Conservation (phyloP, 805 yeast species). For the Kluyveromyces aestuarii region DNA sequence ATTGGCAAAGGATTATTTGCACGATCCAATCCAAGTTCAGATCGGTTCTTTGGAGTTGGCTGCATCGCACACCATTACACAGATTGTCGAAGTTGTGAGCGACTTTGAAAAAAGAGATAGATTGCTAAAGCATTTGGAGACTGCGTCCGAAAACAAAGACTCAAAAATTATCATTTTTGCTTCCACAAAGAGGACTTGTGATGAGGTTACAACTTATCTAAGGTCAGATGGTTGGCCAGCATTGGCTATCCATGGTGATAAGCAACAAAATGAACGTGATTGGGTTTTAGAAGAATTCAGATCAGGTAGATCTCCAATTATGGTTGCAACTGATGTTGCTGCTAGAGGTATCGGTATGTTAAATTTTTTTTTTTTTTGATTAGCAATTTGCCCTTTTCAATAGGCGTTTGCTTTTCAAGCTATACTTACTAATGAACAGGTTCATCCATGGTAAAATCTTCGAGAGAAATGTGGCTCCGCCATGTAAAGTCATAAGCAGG, state of each 20-base stretch:
- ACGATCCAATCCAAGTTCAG: constrained; percentile 92
- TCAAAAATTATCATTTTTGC: constrained; percentile 84
- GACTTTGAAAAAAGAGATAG: constrained; percentile 94
- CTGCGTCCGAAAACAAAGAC: constrained; percentile 59
- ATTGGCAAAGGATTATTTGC: constrained; percentile 82
- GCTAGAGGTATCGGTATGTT: constrained; percentile 99
- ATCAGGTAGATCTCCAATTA: constrained; percentile 85
- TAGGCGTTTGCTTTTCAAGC: not conserved
- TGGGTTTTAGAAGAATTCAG: constrained; percentile 95
- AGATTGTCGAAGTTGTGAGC: constrained; percentile 81
- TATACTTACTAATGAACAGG: not conserved
- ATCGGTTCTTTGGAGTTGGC: constrained; percentile 92
- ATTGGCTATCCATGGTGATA: constrained; percentile 97
- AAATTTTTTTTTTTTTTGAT: constrained; percentile 11
- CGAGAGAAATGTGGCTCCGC: not conserved
- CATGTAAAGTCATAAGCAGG: not conserved
- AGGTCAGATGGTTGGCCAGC: constrained; percentile 99
- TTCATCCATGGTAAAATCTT: not conserved
- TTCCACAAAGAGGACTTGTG: constrained; percentile 97
- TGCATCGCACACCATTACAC: constrained; percentile 94
- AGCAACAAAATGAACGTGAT: constrained; percentile 95
- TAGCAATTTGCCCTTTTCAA: not conserved
- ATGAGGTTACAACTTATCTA: constrained; percentile 81
- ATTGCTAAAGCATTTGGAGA: constrained; percentile 71
- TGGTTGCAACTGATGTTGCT: constrained; percentile 99